Base-by-base conservation (phyloP, 2,329 filamentous ascomycete genomes). In the Diaporthe sp. region DNA sequence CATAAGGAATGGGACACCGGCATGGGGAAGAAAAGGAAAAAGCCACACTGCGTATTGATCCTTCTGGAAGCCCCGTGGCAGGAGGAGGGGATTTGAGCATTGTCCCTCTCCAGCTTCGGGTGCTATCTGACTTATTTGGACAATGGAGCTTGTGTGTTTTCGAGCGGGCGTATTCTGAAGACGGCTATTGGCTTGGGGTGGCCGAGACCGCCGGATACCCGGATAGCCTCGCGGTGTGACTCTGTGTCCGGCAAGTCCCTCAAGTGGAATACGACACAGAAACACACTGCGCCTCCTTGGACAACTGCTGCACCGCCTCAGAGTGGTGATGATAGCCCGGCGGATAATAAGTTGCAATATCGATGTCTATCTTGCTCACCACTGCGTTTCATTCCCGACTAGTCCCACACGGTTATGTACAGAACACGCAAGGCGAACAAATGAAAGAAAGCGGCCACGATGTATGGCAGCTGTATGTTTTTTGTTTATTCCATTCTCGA, bases 391-490 rank as follows among this genome's bases (percentile, higher is more conserved):
- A 34, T 28, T 53, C n/a, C 31, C 34, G 15, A 42, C 31, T 28
- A 28, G 8, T 34, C 47, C 51, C 34, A 42, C 31, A 53, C n/a
- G 51, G 25, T 58, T 76, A 72, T 76, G 25, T 75, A 76, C 72
- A 76, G 42, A 53, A 34, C 53, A 22, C 60, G 12, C 25, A 61
- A 20, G 44, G 47, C 55, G 51, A 51, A 39, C 55, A 28, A 68
- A 53, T 61, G 49, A 42, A 72, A 57, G n/a, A 72, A 76, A 47
- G 34, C 34, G 71, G 67, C 75, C 51, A 49, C 34, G 20, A 42
- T 67, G 8, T 17, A 31, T 44, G 57, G 13, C 67, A 68, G 72
- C 72, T 72, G 57, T 58, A 53, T 68, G 42, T 37, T 22, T 37
- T 42, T 31, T 67, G 17, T 17, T 39, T 53, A n/a, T 37, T 42